A percentile compares a stretch with the other conserved stretches of the same genome.
Evolutionary conservation across 352 stramenopile species (phyloP).

Genomic region (Plasmopara viticola): DNA sequence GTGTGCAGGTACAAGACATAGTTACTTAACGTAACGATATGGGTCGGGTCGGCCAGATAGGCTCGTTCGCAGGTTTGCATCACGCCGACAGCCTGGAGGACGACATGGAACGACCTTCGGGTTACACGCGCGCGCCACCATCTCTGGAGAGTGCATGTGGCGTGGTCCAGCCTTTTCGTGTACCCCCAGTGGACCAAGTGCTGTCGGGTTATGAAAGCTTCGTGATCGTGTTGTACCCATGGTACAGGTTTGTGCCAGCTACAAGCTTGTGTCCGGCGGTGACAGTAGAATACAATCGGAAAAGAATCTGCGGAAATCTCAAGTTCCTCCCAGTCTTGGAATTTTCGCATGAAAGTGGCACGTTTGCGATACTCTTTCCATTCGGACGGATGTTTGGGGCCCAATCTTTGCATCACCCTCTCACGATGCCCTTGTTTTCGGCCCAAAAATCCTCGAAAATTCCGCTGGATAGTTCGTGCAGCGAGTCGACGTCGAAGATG

Average conservation of each 20-base stretch:
- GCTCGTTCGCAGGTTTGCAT: conserved; percentile 67
- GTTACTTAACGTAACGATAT: conserved; percentile 72
- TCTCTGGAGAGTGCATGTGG: conserved; percentile 41
- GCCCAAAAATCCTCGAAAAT: conserved; percentile 45
- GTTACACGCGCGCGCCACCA: conserved; percentile 53
- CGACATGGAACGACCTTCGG: conserved; percentile 45
- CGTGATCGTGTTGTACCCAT: conserved; percentile 43
- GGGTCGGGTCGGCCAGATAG: conserved; percentile 70
- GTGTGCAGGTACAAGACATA: conserved; percentile 79
- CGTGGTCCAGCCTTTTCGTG: conserved; percentile 45
- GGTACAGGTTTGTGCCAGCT: conserved; percentile 57
- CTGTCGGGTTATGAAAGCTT: conserved; percentile 35
- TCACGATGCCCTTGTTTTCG: conserved; percentile 36
- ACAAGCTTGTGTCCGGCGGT: conserved; percentile 59
- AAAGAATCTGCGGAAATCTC: conserved; percentile 38
- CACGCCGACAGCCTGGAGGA: conserved; percentile 56
- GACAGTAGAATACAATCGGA: conserved; percentile 62
- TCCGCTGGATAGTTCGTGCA: conserved; percentile 41
- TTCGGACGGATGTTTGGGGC: conserved; percentile 50
- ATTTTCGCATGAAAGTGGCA: conserved; percentile 30
- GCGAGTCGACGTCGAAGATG: conserved; percentile 21
- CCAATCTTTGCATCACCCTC: conserved; percentile 39
- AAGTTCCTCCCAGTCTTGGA: conserved; percentile 76
- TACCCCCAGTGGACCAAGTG: conserved; percentile 67
- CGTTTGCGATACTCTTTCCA: conserved; percentile 41